These are phyloP conservation scores for Ogataea neopini DNA, from an alignment of 805 yeast species.

Conservation along the genomic window DNA sequence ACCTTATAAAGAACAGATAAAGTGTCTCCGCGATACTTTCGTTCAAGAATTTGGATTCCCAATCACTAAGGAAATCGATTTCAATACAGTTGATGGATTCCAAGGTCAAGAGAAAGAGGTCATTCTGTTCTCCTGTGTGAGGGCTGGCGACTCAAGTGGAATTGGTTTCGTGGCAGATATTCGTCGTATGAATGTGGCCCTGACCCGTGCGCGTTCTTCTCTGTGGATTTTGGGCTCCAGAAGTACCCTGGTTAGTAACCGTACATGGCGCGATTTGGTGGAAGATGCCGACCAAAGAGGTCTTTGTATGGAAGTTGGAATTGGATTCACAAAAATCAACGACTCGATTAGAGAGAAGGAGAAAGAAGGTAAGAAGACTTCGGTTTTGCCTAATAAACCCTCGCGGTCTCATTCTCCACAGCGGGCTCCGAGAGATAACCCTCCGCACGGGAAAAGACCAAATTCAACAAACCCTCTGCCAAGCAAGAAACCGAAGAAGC, in stretches of 20 bases:
- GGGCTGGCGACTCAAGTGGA: conserved; percentile 69
- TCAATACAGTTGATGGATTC: conserved; percentile 96
- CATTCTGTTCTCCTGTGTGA: conserved; percentile 91
- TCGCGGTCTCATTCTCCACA: too few relatives aligned
- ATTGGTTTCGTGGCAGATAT: conserved; percentile 91
- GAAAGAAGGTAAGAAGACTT: too few relatives aligned
- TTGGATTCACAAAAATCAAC: background rate
- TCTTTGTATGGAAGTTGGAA: background rate
- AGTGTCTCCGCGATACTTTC: conserved; percentile 58
- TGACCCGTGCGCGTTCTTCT: conserved; percentile 90
- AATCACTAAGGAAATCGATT: conserved; percentile 70
- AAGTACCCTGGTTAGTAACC: conserved; percentile 61
- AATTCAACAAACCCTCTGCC: background rate
- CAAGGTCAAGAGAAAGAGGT: conserved; percentile 98
- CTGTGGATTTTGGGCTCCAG: conserved; percentile 89
- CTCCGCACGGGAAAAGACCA: too few relatives aligned
- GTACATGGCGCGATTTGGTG: conserved; percentile 73
- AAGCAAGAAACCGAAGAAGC: background rate
- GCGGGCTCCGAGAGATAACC: too few relatives aligned
- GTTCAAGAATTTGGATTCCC: conserved; percentile 57
- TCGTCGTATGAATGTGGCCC: conserved; percentile 95
- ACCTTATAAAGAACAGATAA: conserved; percentile 89
- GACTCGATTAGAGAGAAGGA: background rate
- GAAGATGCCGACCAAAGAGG: conserved; percentile 59
- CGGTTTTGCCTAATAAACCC: too few relatives aligned